Evolutionary conservation across 2,329 filamentous ascomycete species (phyloP), one percentile per base, ranked within the genome.

Genomic region (Nigrospora osmanthi): DNA sequence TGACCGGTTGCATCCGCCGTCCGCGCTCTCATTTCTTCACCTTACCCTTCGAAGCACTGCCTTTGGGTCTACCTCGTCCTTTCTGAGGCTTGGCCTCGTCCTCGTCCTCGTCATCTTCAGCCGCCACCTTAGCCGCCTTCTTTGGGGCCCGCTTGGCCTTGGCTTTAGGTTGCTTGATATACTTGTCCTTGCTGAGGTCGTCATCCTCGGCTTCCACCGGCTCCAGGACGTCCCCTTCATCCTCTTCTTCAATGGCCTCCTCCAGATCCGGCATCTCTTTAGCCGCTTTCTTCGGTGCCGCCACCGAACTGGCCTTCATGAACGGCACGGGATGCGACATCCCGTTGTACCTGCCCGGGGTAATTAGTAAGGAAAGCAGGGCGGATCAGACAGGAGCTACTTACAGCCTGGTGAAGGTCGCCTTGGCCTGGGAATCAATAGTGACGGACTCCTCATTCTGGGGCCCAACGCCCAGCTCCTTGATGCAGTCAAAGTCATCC

Each of bases 181-280:
- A 96, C 65, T 96, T 97, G 67, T 98, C 93, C 61, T 91, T 95
- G 58, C 85, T 89, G 42, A 97, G 64, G n/a, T 82, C 69, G 0
- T 87, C 84, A 4, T 87, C 85, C 1, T 83, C 83, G 1, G 75
- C 80, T 36, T 81, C 78, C 2, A 68, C 76, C 3, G 70, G 62
- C 33, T 78, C 76, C 1, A 80, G 66, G 28, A 72, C 68, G 32
- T 82, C 81, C n/a, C 75, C 83, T 16, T 83, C 86, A 38, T 95
- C 91, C 6, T 89, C 89, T 54, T 95, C 91, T 40, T 97, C 90
- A 44, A 98, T 85, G 2, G 90, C 93, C 66, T 98, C 93, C 67
- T 98, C 93, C 31, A 98, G 76, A 67, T 98, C 93, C 1, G 93
- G 94, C 49, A 85, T 86, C 40, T 91, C 89, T 64, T 81, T 81